Percentiles rank a stretch among this genome's conserved stretches.
These are phyloP conservation scores for Cytospora schulzeri DNA, from an alignment of 2,329 filamentous ascomycete species.

Conservation along the genomic window DNA sequence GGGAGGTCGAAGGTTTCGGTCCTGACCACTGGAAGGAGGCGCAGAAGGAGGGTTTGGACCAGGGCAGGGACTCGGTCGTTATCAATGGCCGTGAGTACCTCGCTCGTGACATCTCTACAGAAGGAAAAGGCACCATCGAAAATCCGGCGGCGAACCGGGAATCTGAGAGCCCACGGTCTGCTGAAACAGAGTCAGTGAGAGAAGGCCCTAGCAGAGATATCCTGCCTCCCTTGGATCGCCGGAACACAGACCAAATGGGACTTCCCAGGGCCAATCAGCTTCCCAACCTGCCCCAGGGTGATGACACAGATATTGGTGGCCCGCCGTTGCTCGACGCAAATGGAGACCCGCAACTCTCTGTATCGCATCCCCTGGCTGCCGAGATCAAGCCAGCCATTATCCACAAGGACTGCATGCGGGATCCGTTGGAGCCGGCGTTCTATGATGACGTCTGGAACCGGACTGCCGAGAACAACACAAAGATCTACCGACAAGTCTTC, in stretches of 20 bases:
- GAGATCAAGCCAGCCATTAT: constrained; percentile 76
- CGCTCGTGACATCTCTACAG: constrained; percentile 61
- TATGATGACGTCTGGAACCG: constrained; percentile 86
- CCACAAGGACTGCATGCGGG: constrained; percentile 90
- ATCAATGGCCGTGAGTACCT: constrained; percentile 72
- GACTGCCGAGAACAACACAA: constrained; percentile 92
- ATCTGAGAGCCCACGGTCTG: constrained; percentile 25
- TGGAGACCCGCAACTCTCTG: constrained; percentile 48
- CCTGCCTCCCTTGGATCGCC: constrained; percentile 56
- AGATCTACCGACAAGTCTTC: constrained; percentile 90
- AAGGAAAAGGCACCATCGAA: constrained; percentile 63
- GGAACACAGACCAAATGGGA: constrained; percentile 67
- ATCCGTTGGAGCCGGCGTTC: constrained; percentile 81
- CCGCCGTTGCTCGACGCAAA: constrained; percentile 62
- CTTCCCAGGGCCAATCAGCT: constrained; percentile 70
- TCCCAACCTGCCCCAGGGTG: constrained; percentile 67
- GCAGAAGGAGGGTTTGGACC: constrained; percentile 60
- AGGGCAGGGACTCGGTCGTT: constrained; percentile 71
- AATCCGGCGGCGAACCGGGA: constrained; percentile 40
- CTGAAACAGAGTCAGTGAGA: constrained; percentile 39
- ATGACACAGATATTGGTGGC: constrained; percentile 83
- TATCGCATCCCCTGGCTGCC: constrained; percentile 57
- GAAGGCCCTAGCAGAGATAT: constrained; percentile 47
- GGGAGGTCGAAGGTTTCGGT: constrained; percentile 79
- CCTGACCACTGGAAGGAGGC: constrained; percentile 73